Conservation (phyloP, 2,329 filamentous ascomycete species). For the Aspergillus aculeatus region DNA sequence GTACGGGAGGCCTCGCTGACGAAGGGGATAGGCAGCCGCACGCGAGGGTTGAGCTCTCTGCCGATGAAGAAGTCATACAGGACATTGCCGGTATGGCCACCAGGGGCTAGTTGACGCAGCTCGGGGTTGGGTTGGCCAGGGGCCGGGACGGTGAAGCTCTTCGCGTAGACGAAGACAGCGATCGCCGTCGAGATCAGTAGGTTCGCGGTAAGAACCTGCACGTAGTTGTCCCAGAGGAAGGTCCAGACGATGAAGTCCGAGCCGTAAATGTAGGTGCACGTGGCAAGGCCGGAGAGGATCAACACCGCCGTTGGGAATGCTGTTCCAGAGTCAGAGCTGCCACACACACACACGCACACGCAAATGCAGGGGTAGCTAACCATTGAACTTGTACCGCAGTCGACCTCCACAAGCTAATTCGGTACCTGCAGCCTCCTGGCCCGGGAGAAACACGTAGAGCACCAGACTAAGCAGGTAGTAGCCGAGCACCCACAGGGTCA, state of each 20-base stretch:
- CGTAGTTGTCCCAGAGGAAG: constrained; percentile 87
- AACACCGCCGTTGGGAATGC: constrained; percentile 74
- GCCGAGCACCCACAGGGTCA: constrained; percentile 66
- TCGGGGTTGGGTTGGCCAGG: constrained; percentile 63
- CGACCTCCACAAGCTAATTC: constrained; percentile 68
- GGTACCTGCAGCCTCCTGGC: constrained; percentile 67
- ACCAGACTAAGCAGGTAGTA: constrained; percentile 77
- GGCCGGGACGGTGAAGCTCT: constrained; percentile 74
- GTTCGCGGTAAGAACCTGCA: constrained; percentile 81
- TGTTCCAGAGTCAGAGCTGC: constrained; percentile 38
- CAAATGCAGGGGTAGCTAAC: constrained; percentile 42
- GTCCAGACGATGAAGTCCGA: constrained; percentile 85
- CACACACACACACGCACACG: not conserved
- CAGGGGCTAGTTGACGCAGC: constrained; percentile 74
- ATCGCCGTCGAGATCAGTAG: constrained; percentile 72
- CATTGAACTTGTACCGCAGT: constrained; percentile 79
- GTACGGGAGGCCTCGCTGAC: constrained; percentile 62
- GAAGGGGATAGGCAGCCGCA: constrained; percentile 65
- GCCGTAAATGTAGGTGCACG: constrained; percentile 74
- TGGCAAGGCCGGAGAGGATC: constrained; percentile 68
- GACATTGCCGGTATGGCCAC: constrained; percentile 78
- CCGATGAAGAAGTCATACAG: constrained; percentile 97
- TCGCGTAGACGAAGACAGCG: constrained; percentile 75
- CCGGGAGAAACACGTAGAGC: constrained; percentile 75
- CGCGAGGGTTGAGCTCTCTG: constrained; percentile 86